Percentiles rank a stretch among this genome's conserved stretches.
Conservation (phyloP, 2,329 filamentous ascomycete genomes). For the Tolypocladium tropicale region DNA sequence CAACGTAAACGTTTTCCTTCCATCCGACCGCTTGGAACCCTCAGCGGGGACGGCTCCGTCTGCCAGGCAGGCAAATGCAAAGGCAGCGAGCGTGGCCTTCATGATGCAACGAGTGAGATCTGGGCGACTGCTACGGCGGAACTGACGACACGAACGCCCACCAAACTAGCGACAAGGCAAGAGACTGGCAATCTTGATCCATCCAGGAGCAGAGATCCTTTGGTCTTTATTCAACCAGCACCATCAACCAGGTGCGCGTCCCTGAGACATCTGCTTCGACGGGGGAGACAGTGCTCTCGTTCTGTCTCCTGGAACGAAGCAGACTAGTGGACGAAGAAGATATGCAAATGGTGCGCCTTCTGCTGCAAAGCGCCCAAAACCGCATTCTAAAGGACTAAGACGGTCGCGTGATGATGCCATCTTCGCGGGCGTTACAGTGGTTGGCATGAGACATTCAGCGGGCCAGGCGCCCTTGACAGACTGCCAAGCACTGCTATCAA, state of each 20-base stretch:
- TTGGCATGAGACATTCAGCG: background rate
- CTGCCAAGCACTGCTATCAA: too few relatives aligned
- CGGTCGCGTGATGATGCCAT: background rate
- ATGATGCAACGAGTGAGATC: background rate
- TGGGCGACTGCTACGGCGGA: background rate
- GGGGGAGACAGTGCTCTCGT: too few relatives aligned
- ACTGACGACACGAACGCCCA: background rate
- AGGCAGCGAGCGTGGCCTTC: constrained; percentile 3
- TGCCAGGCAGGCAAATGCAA: constrained; percentile 3
- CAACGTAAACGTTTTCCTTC: constrained; percentile 14
- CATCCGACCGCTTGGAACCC: background rate
- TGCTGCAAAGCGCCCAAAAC: background rate
- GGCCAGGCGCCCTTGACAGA: background rate
- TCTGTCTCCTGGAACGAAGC: background rate
- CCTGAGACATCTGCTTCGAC: background rate
- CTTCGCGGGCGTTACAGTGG: background rate
- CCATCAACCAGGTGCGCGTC: too few relatives aligned
- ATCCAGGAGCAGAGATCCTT: background rate
- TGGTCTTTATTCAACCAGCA: background rate
- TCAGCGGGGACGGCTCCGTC: constrained; percentile 1
- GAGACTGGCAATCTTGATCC: background rate
- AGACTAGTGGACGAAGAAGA: background rate
- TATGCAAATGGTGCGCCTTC: background rate
- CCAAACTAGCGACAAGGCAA: background rate
- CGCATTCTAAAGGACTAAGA: background rate